Evolutionary conservation across 1,284 basidiomycete genomes (phyloP), one percentile per base, ranked within the genome.

Genomic region (Ustilago sp.): DNA sequence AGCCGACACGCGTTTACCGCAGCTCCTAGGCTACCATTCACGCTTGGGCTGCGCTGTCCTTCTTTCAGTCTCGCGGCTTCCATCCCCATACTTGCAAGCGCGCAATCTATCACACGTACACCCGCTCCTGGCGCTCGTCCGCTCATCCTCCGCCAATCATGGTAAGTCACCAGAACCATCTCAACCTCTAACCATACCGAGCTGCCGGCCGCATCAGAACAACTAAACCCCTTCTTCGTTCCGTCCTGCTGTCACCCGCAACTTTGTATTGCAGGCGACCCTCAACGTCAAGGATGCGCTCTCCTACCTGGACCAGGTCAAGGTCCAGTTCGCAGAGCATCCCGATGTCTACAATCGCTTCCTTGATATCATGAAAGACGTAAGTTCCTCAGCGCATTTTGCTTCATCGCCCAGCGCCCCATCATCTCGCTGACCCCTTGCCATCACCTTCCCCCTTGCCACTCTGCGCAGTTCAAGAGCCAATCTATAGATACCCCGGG

Each of bases 271-370:
- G 8, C 55, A 65, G 86, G 83, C 83, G 63, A 85, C 85, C 28
- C 79, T 87, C 68, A 87, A 87, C 77, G 86, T 87, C 83, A 93
- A 93, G 68, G 95, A 98, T 88, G 95, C 95, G n/a, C 90, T 98
- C 84, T 93, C 92, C 85, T 99, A 99, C 83, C 90, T 98, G 82
- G 95, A 98, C 87, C 93, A 94, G 69, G 95, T 98, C 88, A 98
- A 98, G 89, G 63, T 86, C 60, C 82, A 95, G 89, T 98, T 98
- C 87, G 89, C 91, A 72, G 92, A 94, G 85, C 92, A 92, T 86
- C 95, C 95, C 31, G 94, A 98, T 84, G 95, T 98, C 35, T 98
- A 98, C 89, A 98, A 98, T 87, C 91, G 93, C 79, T 98, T 98
- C 86, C 88, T 98, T 86, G 96, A 98, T 87, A 97, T 98, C 84